Conservation (phyloP, 805 yeast genomes). For the Candida chauliodis region DNA sequence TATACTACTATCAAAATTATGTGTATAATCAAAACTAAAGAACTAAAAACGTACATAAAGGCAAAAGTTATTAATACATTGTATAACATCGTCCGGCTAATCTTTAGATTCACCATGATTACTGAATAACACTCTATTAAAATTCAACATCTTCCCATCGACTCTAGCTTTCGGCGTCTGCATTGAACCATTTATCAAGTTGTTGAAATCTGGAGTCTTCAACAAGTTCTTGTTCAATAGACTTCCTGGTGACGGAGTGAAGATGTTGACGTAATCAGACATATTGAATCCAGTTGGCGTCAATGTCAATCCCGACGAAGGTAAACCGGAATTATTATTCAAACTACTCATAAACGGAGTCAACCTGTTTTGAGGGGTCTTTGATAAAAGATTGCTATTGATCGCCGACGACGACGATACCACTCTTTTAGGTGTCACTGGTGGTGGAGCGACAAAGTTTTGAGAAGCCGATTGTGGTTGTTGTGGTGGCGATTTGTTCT, state of each 20-base stretch:
- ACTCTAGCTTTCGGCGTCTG: constrained; percentile 16
- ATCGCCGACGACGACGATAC: constrained; percentile 4
- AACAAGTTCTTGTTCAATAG: constrained; percentile 24
- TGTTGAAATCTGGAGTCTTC: constrained; percentile 41
- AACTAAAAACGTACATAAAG: no score
- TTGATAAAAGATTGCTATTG: constrained; percentile 13
- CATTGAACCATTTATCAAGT: constrained; percentile 17
- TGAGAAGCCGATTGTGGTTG: not conserved
- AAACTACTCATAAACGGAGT: constrained; percentile 36
- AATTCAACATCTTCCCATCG: constrained; percentile 43
- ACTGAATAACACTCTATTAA: constrained; percentile 34
- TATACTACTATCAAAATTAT: no score
- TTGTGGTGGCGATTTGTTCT: constrained; percentile 6
- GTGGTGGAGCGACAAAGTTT: constrained; percentile 35
- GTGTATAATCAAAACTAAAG: no score
- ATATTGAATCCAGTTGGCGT: constrained; percentile 72
- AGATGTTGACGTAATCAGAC: constrained; percentile 77
- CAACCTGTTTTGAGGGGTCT: constrained; percentile 40
- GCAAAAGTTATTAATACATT: no score
- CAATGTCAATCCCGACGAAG: constrained; percentile 42
- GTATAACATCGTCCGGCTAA: no score
- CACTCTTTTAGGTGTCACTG: constrained; percentile 39
- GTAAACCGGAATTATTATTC: constrained; percentile 25
- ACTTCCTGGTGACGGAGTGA: constrained; percentile 64
- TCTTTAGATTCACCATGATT: constrained; percentile 5